Percentiles rank a stretch among this genome's conserved stretches.
phyloP scores from a whole-genome alignment of 495 filamentous ascomycete species.

The Penicillium mononematosum region DNA sequence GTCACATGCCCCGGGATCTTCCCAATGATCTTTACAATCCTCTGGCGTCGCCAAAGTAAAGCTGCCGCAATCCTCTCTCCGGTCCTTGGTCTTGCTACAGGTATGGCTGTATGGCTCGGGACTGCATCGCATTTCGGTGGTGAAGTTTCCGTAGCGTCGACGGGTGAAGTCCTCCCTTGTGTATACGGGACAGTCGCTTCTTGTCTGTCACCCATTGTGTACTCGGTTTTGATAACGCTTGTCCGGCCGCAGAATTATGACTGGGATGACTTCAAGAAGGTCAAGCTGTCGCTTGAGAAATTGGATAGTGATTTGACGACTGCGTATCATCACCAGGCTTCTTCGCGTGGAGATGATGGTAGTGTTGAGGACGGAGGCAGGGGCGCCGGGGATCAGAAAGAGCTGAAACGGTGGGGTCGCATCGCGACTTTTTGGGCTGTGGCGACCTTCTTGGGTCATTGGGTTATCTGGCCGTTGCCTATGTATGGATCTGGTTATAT shows the following conservation, averaged over 20 bases:
- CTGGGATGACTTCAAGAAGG: constrained; percentile 39
- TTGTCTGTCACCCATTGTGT: constrained; percentile 35
- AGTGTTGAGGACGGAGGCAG: constrained; percentile 13
- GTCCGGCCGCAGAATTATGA: constrained; percentile 36
- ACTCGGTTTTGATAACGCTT: constrained; percentile 37
- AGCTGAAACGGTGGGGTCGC: constrained; percentile 38
- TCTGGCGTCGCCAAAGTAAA: constrained; percentile 48
- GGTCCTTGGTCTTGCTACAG: constrained; percentile 41
- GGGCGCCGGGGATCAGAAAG: constrained; percentile 19
- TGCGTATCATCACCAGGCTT: constrained; percentile 10
- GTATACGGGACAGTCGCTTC: constrained; percentile 46
- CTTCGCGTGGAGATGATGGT: background rate
- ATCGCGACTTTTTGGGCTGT: constrained; percentile 39
- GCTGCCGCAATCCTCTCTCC: constrained; percentile 46
- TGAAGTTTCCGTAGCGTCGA: constrained; percentile 45
- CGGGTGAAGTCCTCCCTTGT: constrained; percentile 43
- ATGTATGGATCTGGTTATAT: constrained; percentile 44
- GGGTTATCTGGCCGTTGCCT: constrained; percentile 43
- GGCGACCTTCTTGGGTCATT: constrained; percentile 40
- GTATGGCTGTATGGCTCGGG: constrained; percentile 48
- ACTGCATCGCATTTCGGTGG: constrained; percentile 44
- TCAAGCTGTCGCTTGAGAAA: constrained; percentile 35
- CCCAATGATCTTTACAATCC: constrained; percentile 50
- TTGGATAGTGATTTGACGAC: constrained; percentile 29
- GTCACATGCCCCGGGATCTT: constrained; percentile 48